Percentiles rank a stretch among this genome's conserved stretches.
Evolutionary conservation across 2,329 filamentous ascomycete species (phyloP).

Genomic region (Nemania sp.): DNA sequence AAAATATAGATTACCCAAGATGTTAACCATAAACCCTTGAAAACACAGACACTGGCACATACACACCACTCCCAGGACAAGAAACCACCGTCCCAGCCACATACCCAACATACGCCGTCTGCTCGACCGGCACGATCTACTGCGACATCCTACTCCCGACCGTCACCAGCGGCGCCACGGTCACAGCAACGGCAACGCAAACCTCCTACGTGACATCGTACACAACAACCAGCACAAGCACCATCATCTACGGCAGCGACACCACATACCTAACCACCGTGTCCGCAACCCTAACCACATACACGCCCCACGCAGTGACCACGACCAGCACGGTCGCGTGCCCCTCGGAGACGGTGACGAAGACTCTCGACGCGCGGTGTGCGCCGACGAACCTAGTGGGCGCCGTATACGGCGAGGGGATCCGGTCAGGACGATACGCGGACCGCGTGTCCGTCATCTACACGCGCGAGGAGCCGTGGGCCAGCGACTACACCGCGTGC

Average conservation of each 20-base stretch:
- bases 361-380: constrained; percentile 8
- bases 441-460: constrained; percentile 26
- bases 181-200: constrained; percentile 16
- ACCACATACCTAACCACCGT: constrained; percentile 6
- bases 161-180: constrained; percentile 1
- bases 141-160: constrained; percentile 7
- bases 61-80: constrained; percentile 16
- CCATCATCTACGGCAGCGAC: constrained; percentile 6
- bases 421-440: constrained; percentile 25
- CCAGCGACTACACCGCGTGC: constrained; percentile 27
- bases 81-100: constrained; percentile 1
- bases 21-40: neutral
- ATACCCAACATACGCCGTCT: constrained; percentile 8
- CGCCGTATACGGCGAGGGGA: constrained; percentile 26
- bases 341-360: constrained; percentile 14
- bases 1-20: too few relatives aligned
- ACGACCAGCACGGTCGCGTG: constrained; percentile 8
- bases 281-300: constrained; percentile 4
- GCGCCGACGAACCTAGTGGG: constrained; percentile 29
- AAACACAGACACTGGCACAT: constrained; percentile 15
- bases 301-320: constrained; percentile 4
- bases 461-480: constrained; percentile 19
- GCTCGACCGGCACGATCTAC: neutral
- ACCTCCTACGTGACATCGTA: neutral
- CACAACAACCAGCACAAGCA: constrained; percentile 10